Percentiles rank a stretch among this genome's conserved stretches.
Evolutionary conservation across 2,329 filamentous ascomycete species (phyloP).

Genomic region (Coleophoma cylindrospora): DNA sequence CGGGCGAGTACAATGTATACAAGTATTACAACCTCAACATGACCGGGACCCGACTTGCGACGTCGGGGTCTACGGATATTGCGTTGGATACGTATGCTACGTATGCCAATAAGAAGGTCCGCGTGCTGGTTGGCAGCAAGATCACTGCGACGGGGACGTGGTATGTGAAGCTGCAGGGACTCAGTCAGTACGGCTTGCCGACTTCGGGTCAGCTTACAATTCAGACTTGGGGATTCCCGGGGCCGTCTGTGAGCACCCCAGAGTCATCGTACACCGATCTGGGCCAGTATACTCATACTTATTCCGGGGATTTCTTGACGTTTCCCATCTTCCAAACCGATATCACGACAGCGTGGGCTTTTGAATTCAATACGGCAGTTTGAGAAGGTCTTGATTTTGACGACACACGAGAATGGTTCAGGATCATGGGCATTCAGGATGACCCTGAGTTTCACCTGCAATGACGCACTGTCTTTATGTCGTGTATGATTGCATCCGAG

Average conservation of each 20-base stretch:
- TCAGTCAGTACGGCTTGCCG: slow-evolving; percentile 13
- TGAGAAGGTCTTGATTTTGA: too few relatives aligned
- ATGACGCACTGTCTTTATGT: too few relatives aligned
- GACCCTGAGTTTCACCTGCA: too few relatives aligned
- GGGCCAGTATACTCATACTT: slow-evolving; percentile 26
- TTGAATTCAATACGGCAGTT: slow-evolving; percentile 27
- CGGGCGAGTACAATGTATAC: slow-evolving; percentile 40
- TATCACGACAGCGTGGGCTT: slow-evolving; percentile 31
- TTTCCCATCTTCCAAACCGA: slow-evolving; percentile 34
- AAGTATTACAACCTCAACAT: slow-evolving; percentile 40
- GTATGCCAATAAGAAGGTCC: slow-evolving; percentile 8
- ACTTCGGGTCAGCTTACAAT: slow-evolving; percentile 13
- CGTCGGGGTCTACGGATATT: slow-evolving; percentile 23
- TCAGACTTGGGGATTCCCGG: slow-evolving; percentile 23
- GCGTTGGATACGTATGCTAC: slow-evolving; percentile 16
- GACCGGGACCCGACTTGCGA: slow-evolving; percentile 34
- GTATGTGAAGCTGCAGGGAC: slow-evolving; percentile 15
- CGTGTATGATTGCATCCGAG: too few relatives aligned
- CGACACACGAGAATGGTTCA: too few relatives aligned
- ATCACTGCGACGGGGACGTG: slow-evolving; percentile 14
- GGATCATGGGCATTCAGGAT: too few relatives aligned
- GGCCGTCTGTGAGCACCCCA: slow-evolving; percentile 4
- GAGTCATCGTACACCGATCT: slow-evolving; percentile 27
- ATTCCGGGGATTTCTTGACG: slow-evolving; percentile 28
- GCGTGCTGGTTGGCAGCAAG: slow-evolving; percentile 13